Evolutionary conservation across 108 stramenopile genomes (phyloP), one percentile per base, ranked within the genome.

Genomic region (Conticribra guillardii): DNA sequence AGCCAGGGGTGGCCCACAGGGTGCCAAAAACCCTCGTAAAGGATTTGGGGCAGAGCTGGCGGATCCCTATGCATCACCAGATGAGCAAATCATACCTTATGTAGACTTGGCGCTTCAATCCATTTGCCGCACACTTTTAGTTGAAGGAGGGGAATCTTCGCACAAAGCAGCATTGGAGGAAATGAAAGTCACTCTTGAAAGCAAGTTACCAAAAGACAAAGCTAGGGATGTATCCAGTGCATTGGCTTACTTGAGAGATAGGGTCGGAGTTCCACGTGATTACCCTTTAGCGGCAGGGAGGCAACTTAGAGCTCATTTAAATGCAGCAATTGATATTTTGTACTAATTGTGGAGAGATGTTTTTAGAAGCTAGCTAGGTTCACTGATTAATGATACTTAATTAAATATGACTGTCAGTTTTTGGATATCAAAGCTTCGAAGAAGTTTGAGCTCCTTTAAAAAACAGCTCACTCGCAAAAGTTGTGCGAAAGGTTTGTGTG

Each of bases 181-280:
- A 9, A 62, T 70, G 69, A 74, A 70, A 58, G 77, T 50, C 31
- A 51, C 52, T 64, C 76, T 89, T 26, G 47, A 60, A 31, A 58
- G n/a, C 19, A 50, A 69, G 26, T 57, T 85, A 33, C 73, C 79
- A 4, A 33, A 61, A 58, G 57, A 75, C n/a, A 79, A 85, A 48
- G 62, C 64, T 45, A 76, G 65, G 24, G 87, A 85, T 47, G 87
- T 94, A 0, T 58, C 80, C 16, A 71, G 82, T 28, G 82, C 85
- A 37, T 67, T 94, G 45, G 84, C 56, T 7, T 94, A 94, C 48
- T 52, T 94, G 23, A 75, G 92, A 61, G 92, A 94, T 64, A 79
- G 92, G 50, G 85, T 89, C 2, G 92, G 92, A 19, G 88, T 89
- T 3, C 92, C 92, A 23, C 76, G 92, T 47, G 92, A 94, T 68